Conservation (phyloP, 148 eudicot genomes). For the Vaccinium myrtillus region DNA sequence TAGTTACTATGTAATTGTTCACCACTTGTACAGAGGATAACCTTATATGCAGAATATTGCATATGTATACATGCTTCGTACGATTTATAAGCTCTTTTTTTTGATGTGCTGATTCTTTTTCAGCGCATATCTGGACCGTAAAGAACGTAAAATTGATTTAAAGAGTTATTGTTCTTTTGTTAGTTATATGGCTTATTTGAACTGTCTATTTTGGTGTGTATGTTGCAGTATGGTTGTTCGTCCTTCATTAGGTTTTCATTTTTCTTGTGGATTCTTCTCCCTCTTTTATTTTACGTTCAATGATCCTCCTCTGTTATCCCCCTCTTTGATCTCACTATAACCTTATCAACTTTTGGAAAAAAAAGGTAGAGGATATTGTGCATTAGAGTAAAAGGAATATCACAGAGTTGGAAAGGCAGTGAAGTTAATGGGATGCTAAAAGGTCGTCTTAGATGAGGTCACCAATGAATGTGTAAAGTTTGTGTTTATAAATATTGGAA, state of each 20-base stretch:
- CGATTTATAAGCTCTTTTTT: background rate
- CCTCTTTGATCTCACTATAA: background rate
- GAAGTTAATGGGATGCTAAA: background rate
- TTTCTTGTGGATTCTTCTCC: background rate
- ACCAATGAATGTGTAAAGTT: background rate
- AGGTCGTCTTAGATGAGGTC: constrained; percentile 1
- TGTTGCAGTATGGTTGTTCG: background rate
- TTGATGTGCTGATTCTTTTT: background rate
- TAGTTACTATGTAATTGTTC: background rate
- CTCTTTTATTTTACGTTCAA: background rate
- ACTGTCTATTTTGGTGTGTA: background rate
- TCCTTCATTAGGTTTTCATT: background rate
- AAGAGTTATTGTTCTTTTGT: background rate
- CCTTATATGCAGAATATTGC: background rate
- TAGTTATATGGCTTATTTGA: background rate
- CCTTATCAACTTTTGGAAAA: too few species aligned
- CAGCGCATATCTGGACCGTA: background rate
- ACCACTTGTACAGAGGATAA: background rate
- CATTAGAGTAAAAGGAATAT: background rate
- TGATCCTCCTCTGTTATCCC: background rate
- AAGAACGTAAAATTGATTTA: background rate
- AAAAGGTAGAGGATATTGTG: background rate
- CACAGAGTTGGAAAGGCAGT: background rate
- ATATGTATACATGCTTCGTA: background rate
- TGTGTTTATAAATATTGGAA: background rate